Conservation (phyloP, 2,329 filamentous ascomycete species). For the Cylindrodendrum hubeiense region DNA sequence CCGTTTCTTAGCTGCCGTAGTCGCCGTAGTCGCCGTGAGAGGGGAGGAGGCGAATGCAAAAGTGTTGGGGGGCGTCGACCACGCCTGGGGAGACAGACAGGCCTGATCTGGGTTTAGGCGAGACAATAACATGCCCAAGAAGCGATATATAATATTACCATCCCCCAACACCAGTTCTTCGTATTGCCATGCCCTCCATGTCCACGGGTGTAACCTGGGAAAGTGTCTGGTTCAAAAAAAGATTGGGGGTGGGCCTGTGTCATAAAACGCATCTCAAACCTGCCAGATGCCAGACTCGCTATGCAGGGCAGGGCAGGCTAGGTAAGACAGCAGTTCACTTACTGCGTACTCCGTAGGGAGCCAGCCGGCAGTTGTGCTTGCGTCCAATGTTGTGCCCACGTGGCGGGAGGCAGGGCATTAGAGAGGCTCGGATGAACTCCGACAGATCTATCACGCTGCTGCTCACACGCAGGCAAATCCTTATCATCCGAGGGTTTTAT, state of each 20-base stretch:
- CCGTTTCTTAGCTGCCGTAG: constrained; percentile 14
- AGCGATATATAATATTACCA: too few relatives aligned
- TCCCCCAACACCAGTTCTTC: neutral
- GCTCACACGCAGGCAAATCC: neutral
- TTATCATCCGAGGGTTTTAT: neutral
- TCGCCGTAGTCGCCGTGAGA: neutral
- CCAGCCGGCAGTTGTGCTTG: constrained; percentile 21
- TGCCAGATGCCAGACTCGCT: neutral
- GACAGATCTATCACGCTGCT: neutral
- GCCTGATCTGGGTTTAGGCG: too few relatives aligned
- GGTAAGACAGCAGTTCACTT: too few relatives aligned
- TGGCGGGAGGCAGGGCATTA: constrained; percentile 28
- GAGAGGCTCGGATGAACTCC: neutral
- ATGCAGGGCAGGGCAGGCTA: neutral
- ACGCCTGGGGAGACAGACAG: neutral
- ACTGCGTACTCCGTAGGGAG: too few relatives aligned
- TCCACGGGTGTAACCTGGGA: neutral
- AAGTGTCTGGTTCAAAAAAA: constrained; percentile 1
- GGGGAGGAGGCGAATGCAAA: neutral
- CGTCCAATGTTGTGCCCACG: constrained; percentile 42
- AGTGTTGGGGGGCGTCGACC: neutral
- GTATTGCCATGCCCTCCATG: neutral
- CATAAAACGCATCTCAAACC: neutral
- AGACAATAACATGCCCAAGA: too few relatives aligned
- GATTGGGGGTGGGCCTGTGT: constrained; percentile 1